Percentiles rank a stretch among this genome's conserved stretches.
Evolutionary conservation across 2,329 filamentous ascomycete species (phyloP).

Genomic region (Chaetomium olivaceum): DNA sequence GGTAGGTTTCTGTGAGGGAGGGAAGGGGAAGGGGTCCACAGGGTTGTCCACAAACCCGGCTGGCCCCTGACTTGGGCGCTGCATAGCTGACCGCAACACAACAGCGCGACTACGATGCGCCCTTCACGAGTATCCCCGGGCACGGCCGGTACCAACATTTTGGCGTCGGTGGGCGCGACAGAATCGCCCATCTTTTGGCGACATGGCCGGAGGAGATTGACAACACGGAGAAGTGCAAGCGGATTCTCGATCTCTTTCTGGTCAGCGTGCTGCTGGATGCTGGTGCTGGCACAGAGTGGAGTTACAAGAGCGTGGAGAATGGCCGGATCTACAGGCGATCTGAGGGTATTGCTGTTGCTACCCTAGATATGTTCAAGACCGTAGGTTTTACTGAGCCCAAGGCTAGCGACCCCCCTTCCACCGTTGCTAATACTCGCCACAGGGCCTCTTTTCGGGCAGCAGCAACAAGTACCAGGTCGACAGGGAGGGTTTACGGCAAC

Average conservation of each 20-base stretch:
- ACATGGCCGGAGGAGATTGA: constrained; percentile 71
- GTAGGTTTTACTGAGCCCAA: constrained; percentile 38
- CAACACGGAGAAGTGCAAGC: constrained; percentile 70
- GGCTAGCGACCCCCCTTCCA: neutral
- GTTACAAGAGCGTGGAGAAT: constrained; percentile 88
- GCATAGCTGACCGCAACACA: constrained; percentile 1
- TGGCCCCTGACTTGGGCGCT: neutral
- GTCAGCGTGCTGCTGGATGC: constrained; percentile 82
- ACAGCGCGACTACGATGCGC: constrained; percentile 57
- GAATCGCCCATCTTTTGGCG: constrained; percentile 68
- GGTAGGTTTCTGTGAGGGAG: constrained; percentile 53
- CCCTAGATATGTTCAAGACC: constrained; percentile 88
- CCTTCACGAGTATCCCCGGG: constrained; percentile 69
- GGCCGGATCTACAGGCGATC: constrained; percentile 80
- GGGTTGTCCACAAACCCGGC: neutral
- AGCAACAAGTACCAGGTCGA: constrained; percentile 89
- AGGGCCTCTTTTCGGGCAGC: constrained; percentile 84
- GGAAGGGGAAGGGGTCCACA: neutral
- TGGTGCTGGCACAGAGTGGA: constrained; percentile 87
- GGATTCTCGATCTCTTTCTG: constrained; percentile 75
- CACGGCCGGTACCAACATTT: constrained; percentile 87
- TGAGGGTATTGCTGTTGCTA: constrained; percentile 79
- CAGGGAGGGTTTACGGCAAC: constrained; percentile 70
- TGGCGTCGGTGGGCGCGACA: constrained; percentile 73
- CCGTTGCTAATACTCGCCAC: constrained; percentile 19